phyloP scores from a whole-genome alignment of 1,139 yeast genomes.

The Lodderomyces parapsilosis region DNA sequence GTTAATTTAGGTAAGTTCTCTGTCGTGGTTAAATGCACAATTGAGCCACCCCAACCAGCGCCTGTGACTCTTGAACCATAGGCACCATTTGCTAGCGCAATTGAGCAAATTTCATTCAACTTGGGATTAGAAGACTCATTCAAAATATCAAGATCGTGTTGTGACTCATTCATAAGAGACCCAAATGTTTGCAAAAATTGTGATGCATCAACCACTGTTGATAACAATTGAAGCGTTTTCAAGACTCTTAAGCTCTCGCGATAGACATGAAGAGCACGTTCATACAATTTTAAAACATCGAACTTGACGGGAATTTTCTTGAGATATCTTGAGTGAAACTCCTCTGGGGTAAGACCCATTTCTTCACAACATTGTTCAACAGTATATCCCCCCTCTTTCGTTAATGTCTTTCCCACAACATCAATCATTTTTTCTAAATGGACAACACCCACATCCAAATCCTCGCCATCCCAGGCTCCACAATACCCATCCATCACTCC shows the following conservation, averaged over 20 bases:
- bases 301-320: conserved; percentile 57
- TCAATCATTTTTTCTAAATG: conserved; percentile 40
- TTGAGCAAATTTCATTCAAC: conserved; percentile 49
- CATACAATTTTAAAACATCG: conserved; percentile 53
- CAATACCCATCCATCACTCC: conserved; percentile 54
- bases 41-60: conserved; percentile 81
- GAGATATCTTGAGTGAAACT: conserved; percentile 46
- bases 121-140: conserved; percentile 58
- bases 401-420: conserved; percentile 33
- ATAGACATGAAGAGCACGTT: conserved; percentile 63
- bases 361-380: conserved; percentile 48
- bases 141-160: conserved; percentile 46
- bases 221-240: conserved; percentile 44
- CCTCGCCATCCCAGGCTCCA: conserved; percentile 44
- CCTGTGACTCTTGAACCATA: conserved; percentile 73
- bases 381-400: conserved; percentile 42
- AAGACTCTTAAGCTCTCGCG: conserved; percentile 63
- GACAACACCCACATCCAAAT: conserved; percentile 43
- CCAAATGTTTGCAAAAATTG: conserved; percentile 49
- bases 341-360: conserved; percentile 42
- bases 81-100: conserved; percentile 58
- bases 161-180: conserved; percentile 57
- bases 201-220: conserved; percentile 15
- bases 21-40: conserved; percentile 59
- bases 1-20: conserved; percentile 45